These are phyloP conservation scores for Thermothielavioides terrestris DNA, from an alignment of 495 filamentous ascomycete genomes.

Conservation along the genomic window DNA sequence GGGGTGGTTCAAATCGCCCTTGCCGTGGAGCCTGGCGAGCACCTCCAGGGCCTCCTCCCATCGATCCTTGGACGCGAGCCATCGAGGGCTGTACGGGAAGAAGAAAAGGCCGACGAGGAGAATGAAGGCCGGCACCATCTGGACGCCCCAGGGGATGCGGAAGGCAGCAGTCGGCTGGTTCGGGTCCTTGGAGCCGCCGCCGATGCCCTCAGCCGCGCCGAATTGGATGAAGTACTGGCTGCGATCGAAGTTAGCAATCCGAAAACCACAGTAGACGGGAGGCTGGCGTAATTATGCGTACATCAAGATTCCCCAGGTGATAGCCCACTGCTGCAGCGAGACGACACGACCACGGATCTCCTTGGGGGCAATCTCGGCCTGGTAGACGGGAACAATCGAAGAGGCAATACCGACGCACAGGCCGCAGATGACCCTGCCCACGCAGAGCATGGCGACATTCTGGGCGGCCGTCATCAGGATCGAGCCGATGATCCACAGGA, in stretches of 20 bases:
- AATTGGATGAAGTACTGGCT: constrained; percentile 66
- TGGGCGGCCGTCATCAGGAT: constrained; percentile 54
- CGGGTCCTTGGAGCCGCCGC: constrained; percentile 49
- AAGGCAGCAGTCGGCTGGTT: constrained; percentile 52
- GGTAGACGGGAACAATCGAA: constrained; percentile 68
- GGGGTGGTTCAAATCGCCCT: constrained; percentile 50
- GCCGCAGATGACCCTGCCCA: constrained; percentile 62
- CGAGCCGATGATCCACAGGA: constrained; percentile 64
- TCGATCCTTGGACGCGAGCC: constrained; percentile 65
- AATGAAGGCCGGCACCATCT: constrained; percentile 60
- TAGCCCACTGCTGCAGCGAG: constrained; percentile 59
- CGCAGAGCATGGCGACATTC: constrained; percentile 55
- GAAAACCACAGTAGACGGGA: neutral
- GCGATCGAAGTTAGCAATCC: constrained; percentile 20
- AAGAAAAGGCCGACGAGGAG: constrained; percentile 61
- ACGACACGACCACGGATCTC: constrained; percentile 73
- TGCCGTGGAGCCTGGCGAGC: constrained; percentile 58
- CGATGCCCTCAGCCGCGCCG: constrained; percentile 49
- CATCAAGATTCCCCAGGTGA: constrained; percentile 61
- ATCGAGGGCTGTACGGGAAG: constrained; percentile 64
- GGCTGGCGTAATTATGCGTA: neutral
- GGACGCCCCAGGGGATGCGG: constrained; percentile 67
- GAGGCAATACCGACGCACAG: constrained; percentile 69
- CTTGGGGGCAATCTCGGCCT: constrained; percentile 69
- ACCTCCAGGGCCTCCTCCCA: constrained; percentile 62